Evolutionary conservation across 208 protist genomes (phyloP).

Genomic region (Crithidia mellificae): DNA sequence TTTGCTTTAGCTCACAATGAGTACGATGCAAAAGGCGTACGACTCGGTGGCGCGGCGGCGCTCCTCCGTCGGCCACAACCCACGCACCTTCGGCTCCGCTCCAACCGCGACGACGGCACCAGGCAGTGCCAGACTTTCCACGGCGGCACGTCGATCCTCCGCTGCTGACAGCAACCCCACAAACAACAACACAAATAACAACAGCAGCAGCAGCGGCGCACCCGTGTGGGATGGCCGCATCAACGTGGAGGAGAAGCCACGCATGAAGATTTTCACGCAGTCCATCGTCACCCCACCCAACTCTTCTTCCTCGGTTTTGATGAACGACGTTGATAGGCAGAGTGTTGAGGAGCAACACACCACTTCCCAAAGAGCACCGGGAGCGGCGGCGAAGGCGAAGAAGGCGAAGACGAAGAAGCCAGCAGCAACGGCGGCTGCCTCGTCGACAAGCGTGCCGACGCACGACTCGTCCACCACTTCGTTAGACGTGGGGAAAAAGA

Average conservation of each 20-base stretch:
- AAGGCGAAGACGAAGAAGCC: not conserved
- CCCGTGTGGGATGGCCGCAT: conserved; percentile 11
- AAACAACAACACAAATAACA: too few species aligned
- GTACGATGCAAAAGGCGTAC: not conserved
- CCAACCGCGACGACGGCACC: not conserved
- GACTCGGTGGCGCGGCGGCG: not conserved
- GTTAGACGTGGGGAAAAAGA: not conserved
- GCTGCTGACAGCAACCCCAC: too few species aligned
- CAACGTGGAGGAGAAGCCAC: conserved; percentile 5
- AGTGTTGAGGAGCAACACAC: not conserved
- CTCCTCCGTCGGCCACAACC: not conserved
- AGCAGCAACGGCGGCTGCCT: not conserved
- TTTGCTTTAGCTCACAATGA: not conserved
- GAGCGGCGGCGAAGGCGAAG: not conserved
- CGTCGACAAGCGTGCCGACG: not conserved
- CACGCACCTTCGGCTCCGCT: too few species aligned
- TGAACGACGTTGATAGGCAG: not conserved
- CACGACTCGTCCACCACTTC: not conserved
- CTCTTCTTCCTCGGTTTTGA: not conserved
- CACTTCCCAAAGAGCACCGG: too few species aligned
- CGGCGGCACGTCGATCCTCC: not conserved
- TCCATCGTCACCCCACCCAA: not conserved
- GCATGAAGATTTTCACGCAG: not conserved
- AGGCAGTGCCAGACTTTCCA: too few species aligned
- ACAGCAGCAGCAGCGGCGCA: too few species aligned